phyloP scores from a whole-genome alignment of 2,329 filamentous ascomycete species.

The Trichoderma afroharzianum region DNA sequence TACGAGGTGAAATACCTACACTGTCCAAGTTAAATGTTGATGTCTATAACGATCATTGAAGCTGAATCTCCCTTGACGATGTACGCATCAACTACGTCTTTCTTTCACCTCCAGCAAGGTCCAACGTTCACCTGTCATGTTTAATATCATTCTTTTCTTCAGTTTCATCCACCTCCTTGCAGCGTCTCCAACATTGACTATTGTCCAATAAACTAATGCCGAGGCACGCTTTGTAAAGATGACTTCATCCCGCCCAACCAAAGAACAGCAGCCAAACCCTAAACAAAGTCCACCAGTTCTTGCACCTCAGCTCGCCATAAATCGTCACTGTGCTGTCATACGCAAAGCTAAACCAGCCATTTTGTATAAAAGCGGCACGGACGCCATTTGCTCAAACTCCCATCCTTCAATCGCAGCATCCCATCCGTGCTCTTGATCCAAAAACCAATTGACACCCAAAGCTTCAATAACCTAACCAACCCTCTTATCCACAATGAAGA shows the following conservation, averaged over 20 bases:
- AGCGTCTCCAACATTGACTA: background rate
- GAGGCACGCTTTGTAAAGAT: background rate
- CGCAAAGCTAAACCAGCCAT: background rate
- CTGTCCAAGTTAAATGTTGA: background rate
- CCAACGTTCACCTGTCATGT: background rate
- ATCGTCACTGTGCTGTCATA: slow-evolving; percentile 9
- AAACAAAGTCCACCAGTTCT: background rate
- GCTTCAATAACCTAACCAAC: background rate
- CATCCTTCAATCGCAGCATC: background rate
- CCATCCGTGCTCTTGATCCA: background rate
- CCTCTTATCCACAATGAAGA: background rate
- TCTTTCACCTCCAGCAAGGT: background rate
- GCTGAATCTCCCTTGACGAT: background rate
- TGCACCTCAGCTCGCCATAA: background rate
- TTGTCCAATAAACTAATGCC: background rate
- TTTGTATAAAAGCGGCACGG: background rate
- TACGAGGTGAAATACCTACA: background rate
- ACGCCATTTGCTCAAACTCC: background rate
- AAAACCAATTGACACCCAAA: background rate
- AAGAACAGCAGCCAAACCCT: background rate
- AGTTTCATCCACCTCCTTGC: background rate
- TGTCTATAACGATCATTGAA: background rate
- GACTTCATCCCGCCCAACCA: background rate
- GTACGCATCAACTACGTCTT: background rate
- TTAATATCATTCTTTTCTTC: background rate